These are phyloP conservation scores for Plasmodium vivax DNA, from an alignment of 169 alveolate genomes.

Conservation along the genomic window DNA sequence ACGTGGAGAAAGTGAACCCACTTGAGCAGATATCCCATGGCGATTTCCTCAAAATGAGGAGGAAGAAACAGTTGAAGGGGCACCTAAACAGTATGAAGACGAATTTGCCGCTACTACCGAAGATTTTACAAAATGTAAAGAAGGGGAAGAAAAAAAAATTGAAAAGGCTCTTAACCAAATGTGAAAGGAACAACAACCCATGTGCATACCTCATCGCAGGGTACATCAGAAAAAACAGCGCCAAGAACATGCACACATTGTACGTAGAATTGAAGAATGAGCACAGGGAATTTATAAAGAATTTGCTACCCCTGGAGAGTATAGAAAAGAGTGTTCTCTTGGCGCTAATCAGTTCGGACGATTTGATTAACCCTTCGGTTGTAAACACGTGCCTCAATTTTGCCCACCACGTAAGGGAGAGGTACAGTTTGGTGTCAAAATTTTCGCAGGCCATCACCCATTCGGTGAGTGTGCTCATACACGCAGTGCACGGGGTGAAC, in stretches of 20 bases:
- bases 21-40: slow-evolving; percentile 16
- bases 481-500: slow-evolving; percentile 35
- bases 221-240: slow-evolving; percentile 28
- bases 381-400: slow-evolving; percentile 44
- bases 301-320: slow-evolving; percentile 18
- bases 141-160: slow-evolving; percentile 30
- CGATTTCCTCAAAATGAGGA: slow-evolving; percentile 7
- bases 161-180: background rate
- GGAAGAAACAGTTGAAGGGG: slow-evolving; percentile 9
- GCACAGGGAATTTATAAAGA: slow-evolving; percentile 28
- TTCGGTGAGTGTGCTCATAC: slow-evolving; percentile 18
- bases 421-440: slow-evolving; percentile 37
- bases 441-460: slow-evolving; percentile 25
- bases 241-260: background rate
- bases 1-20: slow-evolving; percentile 24
- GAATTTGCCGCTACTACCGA: slow-evolving; percentile 60
- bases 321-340: background rate
- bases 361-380: slow-evolving; percentile 33
- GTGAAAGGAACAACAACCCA: background rate
- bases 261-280: slow-evolving; percentile 54
- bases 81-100: background rate
- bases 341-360: background rate
- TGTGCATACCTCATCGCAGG: slow-evolving; percentile 10
- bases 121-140: slow-evolving; percentile 11
- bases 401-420: slow-evolving; percentile 30